These are phyloP conservation scores for Fragilaria crotonensis DNA, from an alignment of 108 stramenopile species.

Conservation along the genomic window DNA sequence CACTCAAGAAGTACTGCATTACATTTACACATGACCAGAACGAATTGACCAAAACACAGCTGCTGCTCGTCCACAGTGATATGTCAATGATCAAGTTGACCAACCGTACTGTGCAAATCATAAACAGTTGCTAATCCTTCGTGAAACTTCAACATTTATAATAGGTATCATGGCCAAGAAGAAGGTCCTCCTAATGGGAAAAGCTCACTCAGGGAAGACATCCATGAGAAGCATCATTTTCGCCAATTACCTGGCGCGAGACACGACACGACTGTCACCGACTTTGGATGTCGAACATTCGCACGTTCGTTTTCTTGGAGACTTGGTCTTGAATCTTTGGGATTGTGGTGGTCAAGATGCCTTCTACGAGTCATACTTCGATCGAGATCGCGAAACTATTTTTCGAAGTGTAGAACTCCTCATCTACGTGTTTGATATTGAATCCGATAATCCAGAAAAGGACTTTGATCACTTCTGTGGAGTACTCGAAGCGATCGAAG, in stretches of 20 bases:
- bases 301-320: conserved; percentile 97
- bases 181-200: conserved; percentile 97
- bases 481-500: conserved; percentile 90
- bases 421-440: conserved; percentile 99
- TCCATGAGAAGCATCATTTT: conserved; percentile 97
- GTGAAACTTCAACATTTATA: too few relatives aligned
- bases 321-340: conserved; percentile 97
- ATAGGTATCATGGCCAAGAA: conserved; percentile 85
- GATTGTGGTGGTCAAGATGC: conserved; percentile 99
- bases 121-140: too few relatives aligned
- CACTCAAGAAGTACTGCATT: too few relatives aligned
- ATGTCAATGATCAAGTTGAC: too few relatives aligned
- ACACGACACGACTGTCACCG: conserved; percentile 91
- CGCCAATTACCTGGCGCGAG: conserved; percentile 96
- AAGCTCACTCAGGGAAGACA: conserved; percentile 94
- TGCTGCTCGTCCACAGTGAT: too few relatives aligned
- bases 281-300: conserved; percentile 97
- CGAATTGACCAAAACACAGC: too few relatives aligned
- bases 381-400: conserved; percentile 94
- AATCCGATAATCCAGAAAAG: conserved; percentile 80
- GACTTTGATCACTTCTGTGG: conserved; percentile 89
- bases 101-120: too few relatives aligned
- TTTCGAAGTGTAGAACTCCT: conserved; percentile 95
- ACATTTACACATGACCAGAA: too few relatives aligned
- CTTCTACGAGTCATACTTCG: conserved; percentile 98